Conservation (phyloP, 495 filamentous ascomycete species). For the Podospora pseudocomata region DNA sequence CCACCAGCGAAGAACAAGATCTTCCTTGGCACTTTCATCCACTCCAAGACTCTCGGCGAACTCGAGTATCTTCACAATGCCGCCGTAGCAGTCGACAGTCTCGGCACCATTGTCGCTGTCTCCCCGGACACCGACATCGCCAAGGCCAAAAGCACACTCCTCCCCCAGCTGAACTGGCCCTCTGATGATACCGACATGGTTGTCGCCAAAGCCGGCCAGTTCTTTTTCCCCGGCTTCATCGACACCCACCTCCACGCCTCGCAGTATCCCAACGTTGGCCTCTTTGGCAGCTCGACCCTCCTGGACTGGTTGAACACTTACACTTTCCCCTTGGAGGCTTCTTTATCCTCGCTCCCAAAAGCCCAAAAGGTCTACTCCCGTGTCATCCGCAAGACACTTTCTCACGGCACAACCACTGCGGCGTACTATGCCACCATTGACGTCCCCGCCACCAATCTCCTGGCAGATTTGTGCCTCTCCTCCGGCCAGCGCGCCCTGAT, state of each 20-base stretch:
- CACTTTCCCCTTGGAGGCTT: slow-evolving; percentile 90
- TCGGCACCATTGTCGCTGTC: slow-evolving; percentile 62
- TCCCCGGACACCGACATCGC: slow-evolving; percentile 33
- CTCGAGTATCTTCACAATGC: slow-evolving; percentile 57
- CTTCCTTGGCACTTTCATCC: slow-evolving; percentile 56
- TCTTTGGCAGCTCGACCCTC: slow-evolving; percentile 86
- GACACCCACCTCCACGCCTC: slow-evolving; percentile 94
- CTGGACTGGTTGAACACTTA: slow-evolving; percentile 90
- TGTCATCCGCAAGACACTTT: slow-evolving; percentile 72
- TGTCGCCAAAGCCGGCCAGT: slow-evolving; percentile 44
- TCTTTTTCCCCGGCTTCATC: slow-evolving; percentile 94
- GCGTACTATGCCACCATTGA: slow-evolving; percentile 90
- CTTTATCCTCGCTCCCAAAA: slow-evolving; percentile 51
- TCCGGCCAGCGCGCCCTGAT: slow-evolving; percentile 86
- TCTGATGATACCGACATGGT: not conserved
- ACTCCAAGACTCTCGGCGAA: slow-evolving; percentile 51
- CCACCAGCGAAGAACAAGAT: slow-evolving; percentile 28
- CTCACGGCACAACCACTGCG: slow-evolving; percentile 85
- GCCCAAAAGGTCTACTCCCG: slow-evolving; percentile 64
- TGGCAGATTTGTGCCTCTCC: slow-evolving; percentile 71
- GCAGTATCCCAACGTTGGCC: slow-evolving; percentile 87
- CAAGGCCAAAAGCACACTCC: slow-evolving; percentile 25
- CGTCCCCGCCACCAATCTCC: slow-evolving; percentile 77
- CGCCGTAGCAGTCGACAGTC: slow-evolving; percentile 61
- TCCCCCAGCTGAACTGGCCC: slow-evolving; percentile 39